Evolutionary conservation across 768 basidiomycete species (phyloP).

Genomic region (Collybiopsis confluens): DNA sequence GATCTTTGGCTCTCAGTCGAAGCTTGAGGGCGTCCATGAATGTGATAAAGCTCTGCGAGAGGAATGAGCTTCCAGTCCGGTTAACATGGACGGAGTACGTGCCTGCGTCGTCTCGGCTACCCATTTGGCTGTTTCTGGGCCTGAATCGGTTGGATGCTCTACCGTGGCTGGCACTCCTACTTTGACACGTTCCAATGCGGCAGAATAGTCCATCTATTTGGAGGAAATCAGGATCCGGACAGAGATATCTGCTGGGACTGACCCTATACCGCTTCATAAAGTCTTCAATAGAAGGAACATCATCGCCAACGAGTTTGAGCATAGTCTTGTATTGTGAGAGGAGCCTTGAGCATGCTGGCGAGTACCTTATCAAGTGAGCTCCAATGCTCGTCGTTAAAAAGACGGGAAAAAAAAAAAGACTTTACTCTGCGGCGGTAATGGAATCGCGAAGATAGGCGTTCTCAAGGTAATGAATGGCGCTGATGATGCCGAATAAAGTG

Average conservation of each 20-base stretch:
- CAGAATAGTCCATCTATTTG: slow-evolving; percentile 91
- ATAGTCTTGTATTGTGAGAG: slow-evolving; percentile 97
- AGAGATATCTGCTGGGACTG: slow-evolving; percentile 18
- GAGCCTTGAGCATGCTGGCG: slow-evolving; percentile 91
- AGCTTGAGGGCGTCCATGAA: slow-evolving; percentile 98
- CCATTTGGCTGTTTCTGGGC: slow-evolving; percentile 93
- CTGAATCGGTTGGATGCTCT: slow-evolving; percentile 90
- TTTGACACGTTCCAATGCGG: slow-evolving; percentile 83
- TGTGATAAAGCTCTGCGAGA: slow-evolving; percentile 84
- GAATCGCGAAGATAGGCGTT: slow-evolving; percentile 93
- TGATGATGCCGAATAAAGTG: slow-evolving; percentile 88
- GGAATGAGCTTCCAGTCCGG: neutral
- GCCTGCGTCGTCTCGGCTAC: slow-evolving; percentile 98
- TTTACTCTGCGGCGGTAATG: slow-evolving; percentile 86
- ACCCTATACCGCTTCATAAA: slow-evolving; percentile 91
- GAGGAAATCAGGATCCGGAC: neutral
- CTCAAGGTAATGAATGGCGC: slow-evolving; percentile 91
- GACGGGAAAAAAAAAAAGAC: neutral
- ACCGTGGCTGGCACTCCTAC: slow-evolving; percentile 96
- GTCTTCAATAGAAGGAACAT: slow-evolving; percentile 78
- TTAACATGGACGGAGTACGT: slow-evolving; percentile 6
- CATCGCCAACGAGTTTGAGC: slow-evolving; percentile 90
- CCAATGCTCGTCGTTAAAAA: slow-evolving; percentile 19
- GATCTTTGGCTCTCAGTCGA: slow-evolving; percentile 92
- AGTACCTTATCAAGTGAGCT: slow-evolving; percentile 63